Evolutionary conservation across 768 basidiomycete species (phyloP), one percentile per base, ranked within the genome.

Genomic region (Rhodotorula diobovata): DNA sequence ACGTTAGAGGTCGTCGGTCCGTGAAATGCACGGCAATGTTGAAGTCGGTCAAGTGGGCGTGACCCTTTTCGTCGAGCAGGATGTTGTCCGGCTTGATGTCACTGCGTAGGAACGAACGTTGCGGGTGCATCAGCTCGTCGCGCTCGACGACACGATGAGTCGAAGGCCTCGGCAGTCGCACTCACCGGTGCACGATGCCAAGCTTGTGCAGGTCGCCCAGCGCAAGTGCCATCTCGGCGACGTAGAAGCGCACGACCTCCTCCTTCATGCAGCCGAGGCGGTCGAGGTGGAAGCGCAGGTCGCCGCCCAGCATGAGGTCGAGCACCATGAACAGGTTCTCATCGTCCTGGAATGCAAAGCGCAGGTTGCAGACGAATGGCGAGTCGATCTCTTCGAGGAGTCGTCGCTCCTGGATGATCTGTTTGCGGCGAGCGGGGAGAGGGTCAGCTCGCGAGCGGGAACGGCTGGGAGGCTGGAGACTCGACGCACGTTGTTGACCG

Each of bases 1-100:
- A 92, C 1, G 91, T 93, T 80, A 98, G 89, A 71, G 90, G 78
- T 46, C 94, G 86, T 63, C 89, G 85, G 70, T 91, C 90, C 20
- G 94, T 95, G 80, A 93, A 97, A 80, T 98, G 95, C 15, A 98
- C 95, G 34, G 95, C 96, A 75, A 99, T 93, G 78, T 99, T 99
- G 83, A 99, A 96, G 82, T 99, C 96, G 16, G 96, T 98, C 77
- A 99, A 83, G 79, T 98, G 95, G 2, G 91, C 95, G 79, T 99
- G 94, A 0, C 96, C 96, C 78, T 84, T 82, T n/a, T 89, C 86
- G 80, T 98, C 95, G 66, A 99, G 84, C 23, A 99, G 86, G 76
- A 99, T 89, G 80, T 99, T 98, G 80, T 98, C 96, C 7, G 96
- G 96, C 80, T 99, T 98, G 69, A 99, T 80, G 81, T 98, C 95